Evolutionary conservation across 768 basidiomycete genomes (phyloP).

Genomic region (Boletus sensibilis): DNA sequence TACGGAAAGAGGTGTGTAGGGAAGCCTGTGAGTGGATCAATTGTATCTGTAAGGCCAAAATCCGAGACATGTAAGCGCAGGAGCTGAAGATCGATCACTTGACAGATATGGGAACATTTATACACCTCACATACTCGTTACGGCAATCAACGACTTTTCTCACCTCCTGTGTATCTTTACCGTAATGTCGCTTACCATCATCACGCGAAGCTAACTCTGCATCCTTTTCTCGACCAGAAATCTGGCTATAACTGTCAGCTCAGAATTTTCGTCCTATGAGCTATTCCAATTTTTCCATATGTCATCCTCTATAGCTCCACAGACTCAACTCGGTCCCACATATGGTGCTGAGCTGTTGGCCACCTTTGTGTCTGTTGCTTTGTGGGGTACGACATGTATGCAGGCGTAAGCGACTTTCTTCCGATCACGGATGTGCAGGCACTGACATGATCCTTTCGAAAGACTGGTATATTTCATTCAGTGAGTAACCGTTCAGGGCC

Average conservation of each 20-base stretch:
- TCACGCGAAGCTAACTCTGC: neutral
- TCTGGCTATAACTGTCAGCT: neutral
- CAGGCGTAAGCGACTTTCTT: slow-evolving; percentile 2
- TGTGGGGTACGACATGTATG: slow-evolving; percentile 16
- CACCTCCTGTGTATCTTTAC: too few relatives aligned
- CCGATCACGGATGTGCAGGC: neutral
- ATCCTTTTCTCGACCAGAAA: neutral
- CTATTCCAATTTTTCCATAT: neutral
- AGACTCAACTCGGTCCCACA: neutral
- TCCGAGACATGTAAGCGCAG: too few relatives aligned
- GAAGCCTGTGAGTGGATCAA: too few relatives aligned
- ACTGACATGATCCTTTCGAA: neutral
- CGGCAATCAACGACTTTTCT: too few relatives aligned
- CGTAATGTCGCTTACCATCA: neutral
- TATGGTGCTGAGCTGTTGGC: slow-evolving; percentile 13
- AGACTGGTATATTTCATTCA: slow-evolving; percentile 3
- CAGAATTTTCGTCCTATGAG: neutral
- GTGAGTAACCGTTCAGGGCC: neutral
- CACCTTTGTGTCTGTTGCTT: slow-evolving; percentile 4
- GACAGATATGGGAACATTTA: too few relatives aligned
- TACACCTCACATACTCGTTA: too few relatives aligned
- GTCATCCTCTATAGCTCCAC: neutral
- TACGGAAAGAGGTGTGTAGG: too few relatives aligned
- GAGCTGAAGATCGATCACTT: too few relatives aligned
- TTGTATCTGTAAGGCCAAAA: too few relatives aligned